These are phyloP conservation scores for Erucastrum elatum DNA, from an alignment of 345 rosid species.

Conservation along the genomic window DNA sequence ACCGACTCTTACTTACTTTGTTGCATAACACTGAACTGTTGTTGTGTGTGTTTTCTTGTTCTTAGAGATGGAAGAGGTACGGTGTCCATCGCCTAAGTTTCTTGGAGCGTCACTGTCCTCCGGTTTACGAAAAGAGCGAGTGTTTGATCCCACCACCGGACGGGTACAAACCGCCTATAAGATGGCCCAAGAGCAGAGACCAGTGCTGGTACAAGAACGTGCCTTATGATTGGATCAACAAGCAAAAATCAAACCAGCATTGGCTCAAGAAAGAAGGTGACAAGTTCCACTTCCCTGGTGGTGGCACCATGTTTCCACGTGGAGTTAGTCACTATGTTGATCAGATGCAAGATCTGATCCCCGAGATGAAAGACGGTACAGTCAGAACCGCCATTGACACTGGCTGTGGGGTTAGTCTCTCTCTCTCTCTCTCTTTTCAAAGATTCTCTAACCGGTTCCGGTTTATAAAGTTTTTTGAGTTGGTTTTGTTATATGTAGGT, in stretches of 20 bases:
- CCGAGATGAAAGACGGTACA: constrained; percentile 87
- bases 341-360: constrained; percentile 86
- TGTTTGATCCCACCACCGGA: constrained; percentile 96
- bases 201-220: constrained; percentile 98
- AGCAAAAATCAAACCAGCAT: constrained; percentile 90
- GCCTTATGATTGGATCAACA: constrained; percentile 98
- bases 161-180: constrained; percentile 88
- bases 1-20: neutral
- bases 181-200: constrained; percentile 92
- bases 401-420: constrained; percentile 87
- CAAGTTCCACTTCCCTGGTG: constrained; percentile 91
- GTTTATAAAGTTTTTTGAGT: neutral
- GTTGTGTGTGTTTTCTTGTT: constrained; percentile 15
- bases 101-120: constrained; percentile 97
- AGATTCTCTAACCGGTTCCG: neutral
- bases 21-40: neutral
- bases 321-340: constrained; percentile 95
- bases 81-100: constrained; percentile 80
- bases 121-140: constrained; percentile 70
- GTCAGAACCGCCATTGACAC: constrained; percentile 94
- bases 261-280: constrained; percentile 96
- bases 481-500: constrained; percentile 50
- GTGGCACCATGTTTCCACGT: constrained; percentile 96
- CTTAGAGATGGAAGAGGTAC: constrained; percentile 90
- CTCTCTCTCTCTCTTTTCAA: neutral